phyloP scores from a whole-genome alignment of 1,284 basidiomycete species.

The Apiotrichum sp. region DNA sequence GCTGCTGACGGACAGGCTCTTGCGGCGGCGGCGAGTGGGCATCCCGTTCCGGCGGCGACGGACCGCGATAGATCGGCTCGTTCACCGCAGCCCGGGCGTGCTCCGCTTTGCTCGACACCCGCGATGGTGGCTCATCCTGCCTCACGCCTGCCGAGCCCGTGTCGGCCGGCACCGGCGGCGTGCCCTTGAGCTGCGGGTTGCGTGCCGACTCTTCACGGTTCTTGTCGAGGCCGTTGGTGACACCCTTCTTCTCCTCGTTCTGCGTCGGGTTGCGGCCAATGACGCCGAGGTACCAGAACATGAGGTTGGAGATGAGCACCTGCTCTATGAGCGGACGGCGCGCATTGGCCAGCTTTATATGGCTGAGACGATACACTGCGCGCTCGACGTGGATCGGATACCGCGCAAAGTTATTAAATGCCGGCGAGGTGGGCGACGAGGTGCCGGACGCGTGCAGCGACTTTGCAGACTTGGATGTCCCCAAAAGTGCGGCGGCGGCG shows the following conservation, averaged over 20 bases:
- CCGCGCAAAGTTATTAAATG: constrained; percentile 60
- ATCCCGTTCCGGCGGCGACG: constrained; percentile 5
- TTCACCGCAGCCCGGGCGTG: too few relatives aligned
- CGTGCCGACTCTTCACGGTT: constrained; percentile 29
- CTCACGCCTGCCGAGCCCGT: constrained; percentile 32
- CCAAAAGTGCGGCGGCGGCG: constrained; percentile 71
- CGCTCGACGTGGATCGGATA: constrained; percentile 98
- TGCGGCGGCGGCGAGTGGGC: constrained; percentile 5
- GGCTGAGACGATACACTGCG: constrained; percentile 91
- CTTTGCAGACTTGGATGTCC: constrained; percentile 71
- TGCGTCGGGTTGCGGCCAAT: constrained; percentile 63
- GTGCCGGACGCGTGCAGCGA: constrained; percentile 37
- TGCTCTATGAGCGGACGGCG: constrained; percentile 94
- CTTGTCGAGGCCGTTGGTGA: constrained; percentile 45
- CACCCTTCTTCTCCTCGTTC: constrained; percentile 44
- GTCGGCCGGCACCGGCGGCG: constrained; percentile 37
- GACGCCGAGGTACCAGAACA: constrained; percentile 99
- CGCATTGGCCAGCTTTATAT: constrained; percentile 98
- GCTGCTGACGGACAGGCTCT: constrained; percentile 7
- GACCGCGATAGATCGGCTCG: constrained; percentile 1
- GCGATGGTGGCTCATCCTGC: constrained; percentile 41
- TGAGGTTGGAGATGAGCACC: constrained; percentile 95
- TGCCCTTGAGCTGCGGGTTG: constrained; percentile 43
- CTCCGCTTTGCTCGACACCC: background rate
- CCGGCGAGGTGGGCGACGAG: constrained; percentile 54